Conservation (phyloP, 805 yeast genomes). For the Metschnikowia cubensis region DNA sequence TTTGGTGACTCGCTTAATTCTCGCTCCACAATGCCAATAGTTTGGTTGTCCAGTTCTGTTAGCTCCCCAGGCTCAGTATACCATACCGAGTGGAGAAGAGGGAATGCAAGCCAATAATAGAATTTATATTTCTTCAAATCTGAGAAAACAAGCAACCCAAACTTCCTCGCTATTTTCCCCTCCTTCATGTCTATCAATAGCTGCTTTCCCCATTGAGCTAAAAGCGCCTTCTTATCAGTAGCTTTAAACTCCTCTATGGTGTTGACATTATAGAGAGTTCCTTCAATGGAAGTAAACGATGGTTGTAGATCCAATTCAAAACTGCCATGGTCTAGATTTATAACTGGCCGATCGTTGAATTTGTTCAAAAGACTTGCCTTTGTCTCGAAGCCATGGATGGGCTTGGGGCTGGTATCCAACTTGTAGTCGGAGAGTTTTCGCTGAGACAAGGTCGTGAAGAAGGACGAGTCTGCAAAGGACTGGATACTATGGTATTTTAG, state of each 20-base stretch:
- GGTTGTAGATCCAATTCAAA: slow-evolving; percentile 20
- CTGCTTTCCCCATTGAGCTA: slow-evolving; percentile 39
- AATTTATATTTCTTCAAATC: slow-evolving; percentile 87
- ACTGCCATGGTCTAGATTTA: slow-evolving; percentile 33
- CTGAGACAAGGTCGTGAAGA: slow-evolving; percentile 71
- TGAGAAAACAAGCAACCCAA: slow-evolving; percentile 58
- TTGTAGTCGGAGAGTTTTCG: slow-evolving; percentile 71
- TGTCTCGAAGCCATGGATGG: slow-evolving; percentile 42
- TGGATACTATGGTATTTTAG: slow-evolving; percentile 48
- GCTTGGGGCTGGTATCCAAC: slow-evolving; percentile 48
- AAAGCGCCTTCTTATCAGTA: slow-evolving; percentile 56
- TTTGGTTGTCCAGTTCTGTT: background rate
- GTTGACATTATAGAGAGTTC: slow-evolving; percentile 56
- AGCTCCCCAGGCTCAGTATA: slow-evolving; percentile 4
- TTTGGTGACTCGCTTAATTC: background rate
- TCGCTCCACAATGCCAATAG: background rate
- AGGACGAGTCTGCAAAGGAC: slow-evolving; percentile 82
- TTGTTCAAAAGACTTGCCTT: slow-evolving; percentile 33
- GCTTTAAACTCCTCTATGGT: slow-evolving; percentile 81
- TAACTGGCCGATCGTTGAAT: slow-evolving; percentile 32
- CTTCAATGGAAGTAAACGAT: slow-evolving; percentile 20
- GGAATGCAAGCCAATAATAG: slow-evolving; percentile 87
- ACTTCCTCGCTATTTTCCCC: slow-evolving; percentile 32
- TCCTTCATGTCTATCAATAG: slow-evolving; percentile 12
- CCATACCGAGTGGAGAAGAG: slow-evolving; percentile 60